phyloP scores from a whole-genome alignment of 1,139 yeast genomes.

The Pichia sp. region DNA sequence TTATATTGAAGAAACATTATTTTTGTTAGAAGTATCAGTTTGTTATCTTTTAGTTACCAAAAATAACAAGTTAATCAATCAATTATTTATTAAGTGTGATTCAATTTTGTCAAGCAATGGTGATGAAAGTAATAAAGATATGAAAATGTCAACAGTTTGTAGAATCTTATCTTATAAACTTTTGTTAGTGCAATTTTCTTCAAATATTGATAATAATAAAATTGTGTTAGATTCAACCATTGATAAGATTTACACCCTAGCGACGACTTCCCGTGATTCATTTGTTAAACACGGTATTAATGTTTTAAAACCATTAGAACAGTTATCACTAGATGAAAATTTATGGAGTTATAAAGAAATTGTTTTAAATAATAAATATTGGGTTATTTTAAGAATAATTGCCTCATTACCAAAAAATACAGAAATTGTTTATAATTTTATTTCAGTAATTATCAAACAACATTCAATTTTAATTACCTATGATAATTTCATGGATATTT shows the following conservation, averaged over 20 bases:
- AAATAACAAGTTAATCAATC: constrained; percentile 32
- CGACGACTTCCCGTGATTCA: constrained; percentile 33
- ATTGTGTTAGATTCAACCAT: constrained; percentile 27
- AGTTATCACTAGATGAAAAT: constrained; percentile 41
- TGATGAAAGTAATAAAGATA: constrained; percentile 6
- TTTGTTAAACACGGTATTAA: constrained; percentile 44
- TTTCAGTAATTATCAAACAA: constrained; percentile 39
- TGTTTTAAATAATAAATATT: constrained; percentile 46
- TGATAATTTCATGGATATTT: constrained; percentile 52
- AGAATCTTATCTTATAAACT: constrained; percentile 37
- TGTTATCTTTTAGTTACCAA: constrained; percentile 44
- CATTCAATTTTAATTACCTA: constrained; percentile 37
- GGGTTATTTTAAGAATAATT: constrained; percentile 55
- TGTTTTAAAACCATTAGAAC: constrained; percentile 47
- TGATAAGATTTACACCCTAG: constrained; percentile 29
- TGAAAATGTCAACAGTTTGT: constrained; percentile 17
- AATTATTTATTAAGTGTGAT: constrained; percentile 22
- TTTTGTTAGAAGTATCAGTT: constrained; percentile 49
- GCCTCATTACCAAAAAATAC: constrained; percentile 54
- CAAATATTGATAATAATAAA: constrained; percentile 18
- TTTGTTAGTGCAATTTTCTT: constrained; percentile 35
- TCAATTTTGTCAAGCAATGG: constrained; percentile 12
- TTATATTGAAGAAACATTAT: constrained; percentile 50
- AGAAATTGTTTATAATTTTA: constrained; percentile 41
- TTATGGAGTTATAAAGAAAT: constrained; percentile 37